Conservation (phyloP, 2,329 filamentous ascomycete species). For the Ophiostoma triangulosporum region DNA sequence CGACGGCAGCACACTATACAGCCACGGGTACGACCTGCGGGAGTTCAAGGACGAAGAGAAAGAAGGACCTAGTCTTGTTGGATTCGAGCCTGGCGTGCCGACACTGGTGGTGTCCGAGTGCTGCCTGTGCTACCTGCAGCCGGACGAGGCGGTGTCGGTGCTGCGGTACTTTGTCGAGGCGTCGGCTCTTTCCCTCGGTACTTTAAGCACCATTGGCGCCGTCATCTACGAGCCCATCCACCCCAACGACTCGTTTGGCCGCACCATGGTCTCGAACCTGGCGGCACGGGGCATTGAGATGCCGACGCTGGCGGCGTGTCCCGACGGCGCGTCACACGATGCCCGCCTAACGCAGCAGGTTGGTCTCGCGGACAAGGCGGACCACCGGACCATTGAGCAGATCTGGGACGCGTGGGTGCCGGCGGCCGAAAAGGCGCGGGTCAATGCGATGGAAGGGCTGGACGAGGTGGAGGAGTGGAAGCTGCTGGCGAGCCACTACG, state of each 20-base stretch:
- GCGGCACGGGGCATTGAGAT: conserved; percentile 69
- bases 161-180: conserved; percentile 47
- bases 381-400: conserved; percentile 32
- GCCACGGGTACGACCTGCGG: conserved; percentile 59
- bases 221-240: conserved; percentile 83
- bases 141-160: conserved; percentile 47
- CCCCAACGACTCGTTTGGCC: conserved; percentile 74
- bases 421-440: conserved; percentile 58
- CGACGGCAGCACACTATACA: conserved; percentile 31
- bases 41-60: conserved; percentile 38
- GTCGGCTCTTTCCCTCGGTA: conserved; percentile 13
- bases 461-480: conserved; percentile 95
- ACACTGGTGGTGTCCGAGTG: conserved; percentile 89
- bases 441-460: conserved; percentile 70
- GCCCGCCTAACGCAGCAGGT: conserved; percentile 44
- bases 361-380: conserved; percentile 40
- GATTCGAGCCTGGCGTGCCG: conserved; percentile 45
- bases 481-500: conserved; percentile 76
- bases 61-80: conserved; percentile 12
- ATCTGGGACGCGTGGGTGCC: conserved; percentile 68
- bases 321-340: conserved; percentile 53
- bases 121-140: conserved; percentile 78
- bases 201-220: no score
- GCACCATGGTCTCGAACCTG: conserved; percentile 85
- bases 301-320: conserved; percentile 66